Evolutionary conservation across 2,329 filamentous ascomycete genomes (phyloP), one percentile per base, ranked within the genome.

Genomic region (Trichoderma koningii): DNA sequence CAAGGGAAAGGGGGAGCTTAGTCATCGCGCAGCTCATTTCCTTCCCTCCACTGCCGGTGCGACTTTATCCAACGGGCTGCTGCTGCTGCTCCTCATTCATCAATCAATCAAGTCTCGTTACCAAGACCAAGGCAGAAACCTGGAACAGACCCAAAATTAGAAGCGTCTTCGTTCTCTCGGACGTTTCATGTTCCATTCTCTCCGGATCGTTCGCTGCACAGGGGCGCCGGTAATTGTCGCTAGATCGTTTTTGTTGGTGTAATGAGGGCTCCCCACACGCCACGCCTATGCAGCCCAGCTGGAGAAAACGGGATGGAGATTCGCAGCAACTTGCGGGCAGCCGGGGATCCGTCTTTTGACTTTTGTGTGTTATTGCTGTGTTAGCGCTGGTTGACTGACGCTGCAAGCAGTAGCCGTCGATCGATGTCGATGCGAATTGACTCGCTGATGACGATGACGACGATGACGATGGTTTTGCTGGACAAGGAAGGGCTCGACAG

Each of bases 31-130:
- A 30, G 48, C 50, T 62, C 59, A 53, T 62, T 62, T 62, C 59
- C 14, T 61, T 10, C n/a, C 57, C 57, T 62, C 57, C 57, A 62
- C 57, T 62, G 57, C 57, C 23, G 30, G 42, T 62, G 57, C 44
- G 57, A 62, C 57, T 53, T 62, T 52, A 38, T 47, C 38, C 55
- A 55, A 55, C 51, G 51, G 41, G 51, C 51, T 26, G 21, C 30
- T n/a, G 34, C 59, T 62, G 48, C 30, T 3, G 30, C 30, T 9
- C 30, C 30, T 30, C 30, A 9, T 9, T 9, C 30, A 30, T 30
- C 30, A 30, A 30, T 9, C 7, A 23, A 23, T 3, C 6, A 9
- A 9, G 30, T 30, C 30, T 30, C 30, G 7, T 30, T 9, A 30
- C 9, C 21, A 9, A 28, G 7, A 30, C 2, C 30, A 30, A 30